These are phyloP conservation scores for Scutellaria galericulata DNA, from an alignment of 257 asterid species.

Conservation along the genomic window DNA sequence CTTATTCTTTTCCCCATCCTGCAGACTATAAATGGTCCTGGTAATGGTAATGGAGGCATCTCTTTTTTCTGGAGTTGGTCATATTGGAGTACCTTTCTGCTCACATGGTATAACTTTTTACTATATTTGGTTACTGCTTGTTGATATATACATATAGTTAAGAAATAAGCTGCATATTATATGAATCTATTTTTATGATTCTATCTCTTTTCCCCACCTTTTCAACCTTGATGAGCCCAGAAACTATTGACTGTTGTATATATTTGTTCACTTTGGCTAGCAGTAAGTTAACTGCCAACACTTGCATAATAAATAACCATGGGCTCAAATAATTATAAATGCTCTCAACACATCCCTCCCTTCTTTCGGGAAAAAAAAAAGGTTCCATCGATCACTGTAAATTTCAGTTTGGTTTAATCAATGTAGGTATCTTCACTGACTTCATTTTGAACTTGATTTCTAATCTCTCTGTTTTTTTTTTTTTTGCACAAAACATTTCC, in stretches of 20 bases:
- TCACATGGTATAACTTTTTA: constrained; percentile 74
- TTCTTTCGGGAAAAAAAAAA: not conserved
- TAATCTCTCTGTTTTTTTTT: not conserved
- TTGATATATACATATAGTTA: constrained; percentile 9
- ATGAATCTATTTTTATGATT: not conserved
- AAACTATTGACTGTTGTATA: not conserved
- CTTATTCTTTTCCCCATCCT: constrained; percentile 35
- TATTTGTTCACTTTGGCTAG: constrained; percentile 19
- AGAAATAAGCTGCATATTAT: constrained; percentile 9
- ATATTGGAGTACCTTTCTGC: constrained; percentile 98
- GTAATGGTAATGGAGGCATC: constrained; percentile 77
- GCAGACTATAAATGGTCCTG: constrained; percentile 81
- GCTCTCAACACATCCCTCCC: not conserved
- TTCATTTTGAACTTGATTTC: constrained; percentile 7
- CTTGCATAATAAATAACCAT: not conserved
- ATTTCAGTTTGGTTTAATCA: constrained; percentile 23
- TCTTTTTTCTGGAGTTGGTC: constrained; percentile 99
- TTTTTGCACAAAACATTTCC: too few species aligned
- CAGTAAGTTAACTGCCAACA: not conserved
- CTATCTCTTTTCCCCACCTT: not conserved
- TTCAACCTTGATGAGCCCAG: constrained; percentile 12
- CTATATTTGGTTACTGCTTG: not conserved
- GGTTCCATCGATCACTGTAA: constrained; percentile 3
- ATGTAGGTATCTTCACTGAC: constrained; percentile 18
- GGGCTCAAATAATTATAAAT: not conserved